These are phyloP conservation scores for Sarocladium kiliense DNA, from an alignment of 2,329 filamentous ascomycete species.

Conservation along the genomic window DNA sequence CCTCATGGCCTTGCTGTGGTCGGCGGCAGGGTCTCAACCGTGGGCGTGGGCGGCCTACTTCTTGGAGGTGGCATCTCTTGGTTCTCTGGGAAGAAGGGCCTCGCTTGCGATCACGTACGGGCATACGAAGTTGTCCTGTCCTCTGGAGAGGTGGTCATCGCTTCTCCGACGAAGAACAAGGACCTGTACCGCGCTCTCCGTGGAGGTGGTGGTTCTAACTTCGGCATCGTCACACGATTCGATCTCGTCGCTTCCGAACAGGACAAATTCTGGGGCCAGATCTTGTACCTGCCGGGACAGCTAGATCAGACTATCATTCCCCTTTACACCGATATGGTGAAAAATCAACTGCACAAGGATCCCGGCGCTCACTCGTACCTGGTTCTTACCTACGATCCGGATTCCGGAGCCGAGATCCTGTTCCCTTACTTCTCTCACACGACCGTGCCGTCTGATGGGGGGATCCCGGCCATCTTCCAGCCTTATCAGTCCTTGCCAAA, in stretches of 20 bases:
- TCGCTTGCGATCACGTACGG: slow-evolving; percentile 32
- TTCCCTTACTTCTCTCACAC: slow-evolving; percentile 14
- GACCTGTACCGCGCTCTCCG: slow-evolving; percentile 55
- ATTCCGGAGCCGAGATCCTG: not conserved
- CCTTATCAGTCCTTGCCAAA: not conserved
- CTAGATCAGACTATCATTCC: slow-evolving; percentile 24
- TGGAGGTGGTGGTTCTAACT: slow-evolving; percentile 49
- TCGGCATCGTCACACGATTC: slow-evolving; percentile 41
- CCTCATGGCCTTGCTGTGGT: slow-evolving; percentile 25
- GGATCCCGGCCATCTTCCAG: not conserved
- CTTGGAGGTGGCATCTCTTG: slow-evolving; percentile 44
- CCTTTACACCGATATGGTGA: slow-evolving; percentile 25
- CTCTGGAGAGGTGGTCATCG: slow-evolving; percentile 35
- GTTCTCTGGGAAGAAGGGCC: slow-evolving; percentile 38
- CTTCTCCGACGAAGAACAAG: slow-evolving; percentile 32
- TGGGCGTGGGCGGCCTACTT: slow-evolving; percentile 35
- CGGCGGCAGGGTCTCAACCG: slow-evolving; percentile 32
- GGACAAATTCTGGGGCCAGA: slow-evolving; percentile 21
- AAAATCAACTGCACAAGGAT: slow-evolving; percentile 22
- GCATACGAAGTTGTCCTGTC: slow-evolving; percentile 38
- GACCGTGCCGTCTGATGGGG: slow-evolving; percentile 9
- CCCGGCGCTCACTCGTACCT: slow-evolving; percentile 28
- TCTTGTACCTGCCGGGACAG: slow-evolving; percentile 21
- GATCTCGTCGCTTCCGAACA: slow-evolving; percentile 37
- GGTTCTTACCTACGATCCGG: slow-evolving; percentile 14